phyloP scores from a whole-genome alignment of 768 basidiomycete genomes.

The Mycena leptocephala region DNA sequence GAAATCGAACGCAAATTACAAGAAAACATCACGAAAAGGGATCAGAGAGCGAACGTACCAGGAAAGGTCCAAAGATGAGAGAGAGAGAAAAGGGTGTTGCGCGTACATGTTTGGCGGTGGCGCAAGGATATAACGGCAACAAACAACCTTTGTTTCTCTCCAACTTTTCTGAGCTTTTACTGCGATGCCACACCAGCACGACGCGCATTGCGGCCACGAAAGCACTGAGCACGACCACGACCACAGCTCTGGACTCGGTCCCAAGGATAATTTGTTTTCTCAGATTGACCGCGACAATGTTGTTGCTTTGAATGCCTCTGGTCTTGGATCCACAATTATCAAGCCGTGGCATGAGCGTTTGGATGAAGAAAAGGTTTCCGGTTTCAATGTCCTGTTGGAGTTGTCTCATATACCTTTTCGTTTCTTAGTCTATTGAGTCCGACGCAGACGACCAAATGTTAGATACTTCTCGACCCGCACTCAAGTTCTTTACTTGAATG shows the following conservation, averaged over 20 bases:
- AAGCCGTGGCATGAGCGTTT: constrained; percentile 91
- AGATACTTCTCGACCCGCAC: constrained; percentile 30
- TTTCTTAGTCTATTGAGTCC: constrained; percentile 82
- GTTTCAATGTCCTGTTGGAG: neutral
- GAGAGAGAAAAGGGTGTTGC: neutral
- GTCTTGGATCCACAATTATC: constrained; percentile 71
- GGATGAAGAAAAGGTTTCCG: constrained; percentile 78
- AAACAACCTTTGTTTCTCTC: neutral
- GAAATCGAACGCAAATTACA: constrained; percentile 94
- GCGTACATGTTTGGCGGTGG: neutral
- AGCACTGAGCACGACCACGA: constrained; percentile 28
- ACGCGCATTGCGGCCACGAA: constrained; percentile 27
- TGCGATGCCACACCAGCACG: constrained; percentile 26
- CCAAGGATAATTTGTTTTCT: constrained; percentile 75
- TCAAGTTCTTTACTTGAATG: neutral
- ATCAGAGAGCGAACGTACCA: constrained; percentile 15
- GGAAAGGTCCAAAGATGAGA: neutral
- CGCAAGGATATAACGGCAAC: neutral
- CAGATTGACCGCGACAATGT: constrained; percentile 89
- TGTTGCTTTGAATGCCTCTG: constrained; percentile 80
- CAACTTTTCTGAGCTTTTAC: neutral
- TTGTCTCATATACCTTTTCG: constrained; percentile 19
- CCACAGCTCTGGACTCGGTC: constrained; percentile 18
- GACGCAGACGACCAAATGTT: constrained; percentile 95
- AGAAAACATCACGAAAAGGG: constrained; percentile 66